Conservation (phyloP, 208 protist species). For the Trypanosoma scelopori region DNA sequence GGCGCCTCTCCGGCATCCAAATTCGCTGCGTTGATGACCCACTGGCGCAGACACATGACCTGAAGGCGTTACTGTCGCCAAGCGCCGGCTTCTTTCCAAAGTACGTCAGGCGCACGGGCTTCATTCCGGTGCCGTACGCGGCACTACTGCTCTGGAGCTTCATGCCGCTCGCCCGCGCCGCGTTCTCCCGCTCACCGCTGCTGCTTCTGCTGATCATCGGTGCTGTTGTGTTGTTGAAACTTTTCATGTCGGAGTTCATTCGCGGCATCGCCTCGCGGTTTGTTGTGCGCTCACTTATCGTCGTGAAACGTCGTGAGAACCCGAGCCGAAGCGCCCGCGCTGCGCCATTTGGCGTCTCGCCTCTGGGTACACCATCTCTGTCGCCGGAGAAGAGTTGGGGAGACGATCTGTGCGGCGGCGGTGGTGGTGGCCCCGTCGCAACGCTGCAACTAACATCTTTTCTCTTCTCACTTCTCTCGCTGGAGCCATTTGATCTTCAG, state of each 20-base stretch:
- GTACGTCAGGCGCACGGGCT: slow-evolving; percentile 37
- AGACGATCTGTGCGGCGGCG: not conserved
- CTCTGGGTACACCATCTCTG: slow-evolving; percentile 8
- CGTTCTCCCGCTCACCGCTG: slow-evolving; percentile 29
- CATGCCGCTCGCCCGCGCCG: slow-evolving; percentile 23
- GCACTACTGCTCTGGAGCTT: slow-evolving; percentile 49
- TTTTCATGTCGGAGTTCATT: slow-evolving; percentile 31
- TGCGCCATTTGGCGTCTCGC: slow-evolving; percentile 23
- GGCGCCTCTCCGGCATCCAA: slow-evolving; percentile 31
- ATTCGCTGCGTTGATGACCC: slow-evolving; percentile 25
- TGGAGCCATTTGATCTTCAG: slow-evolving; percentile 41
- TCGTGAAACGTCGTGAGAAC: not conserved
- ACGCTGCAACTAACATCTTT: slow-evolving; percentile 33
- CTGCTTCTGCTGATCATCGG: slow-evolving; percentile 25
- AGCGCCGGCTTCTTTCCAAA: slow-evolving; percentile 46
- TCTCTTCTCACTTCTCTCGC: slow-evolving; percentile 31
- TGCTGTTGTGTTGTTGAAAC: slow-evolving; percentile 30
- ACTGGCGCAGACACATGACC: not conserved
- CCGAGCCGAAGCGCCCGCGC: not conserved
- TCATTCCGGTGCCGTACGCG: slow-evolving; percentile 45
- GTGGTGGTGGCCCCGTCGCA: slow-evolving; percentile 2
- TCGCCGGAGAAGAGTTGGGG: not conserved
- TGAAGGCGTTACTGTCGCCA: slow-evolving; percentile 30
- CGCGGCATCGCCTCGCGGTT: slow-evolving; percentile 30
- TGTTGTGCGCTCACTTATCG: slow-evolving; percentile 34